Percentiles rank a stretch among this genome's conserved stretches.
Evolutionary conservation across 805 yeast genomes (phyloP).

Genomic region (Candida loeiensis): DNA sequence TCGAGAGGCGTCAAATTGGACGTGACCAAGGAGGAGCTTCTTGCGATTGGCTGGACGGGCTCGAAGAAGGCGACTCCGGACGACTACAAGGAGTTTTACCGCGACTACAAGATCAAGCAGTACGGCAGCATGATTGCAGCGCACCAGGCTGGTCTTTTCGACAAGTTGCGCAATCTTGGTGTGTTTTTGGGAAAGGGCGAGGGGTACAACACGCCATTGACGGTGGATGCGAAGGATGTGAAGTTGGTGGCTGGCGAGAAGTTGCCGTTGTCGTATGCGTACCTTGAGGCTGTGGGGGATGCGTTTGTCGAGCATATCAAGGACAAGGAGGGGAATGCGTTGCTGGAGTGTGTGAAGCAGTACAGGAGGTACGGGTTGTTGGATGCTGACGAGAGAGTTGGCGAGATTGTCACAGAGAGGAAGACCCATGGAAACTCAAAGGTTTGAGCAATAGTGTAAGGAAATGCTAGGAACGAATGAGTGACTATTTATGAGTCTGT

Average conservation of each 20-base stretch:
- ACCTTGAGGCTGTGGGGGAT: constrained; percentile 49
- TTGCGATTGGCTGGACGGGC: constrained; percentile 92
- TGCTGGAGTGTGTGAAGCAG: constrained; percentile 48
- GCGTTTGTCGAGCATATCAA: constrained; percentile 38
- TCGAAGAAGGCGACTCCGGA: constrained; percentile 67
- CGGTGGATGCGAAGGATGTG: constrained; percentile 29
- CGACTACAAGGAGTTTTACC: constrained; percentile 67
- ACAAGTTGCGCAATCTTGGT: constrained; percentile 56
- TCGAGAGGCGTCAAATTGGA: constrained; percentile 26
- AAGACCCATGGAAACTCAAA: constrained; percentile 18
- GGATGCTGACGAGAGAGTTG: constrained; percentile 41
- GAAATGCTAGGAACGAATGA: not conserved
- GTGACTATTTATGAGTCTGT: too few relatives aligned
- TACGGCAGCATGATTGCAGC: constrained; percentile 79
- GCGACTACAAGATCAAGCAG: constrained; percentile 58
- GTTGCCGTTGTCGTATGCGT: constrained; percentile 55
- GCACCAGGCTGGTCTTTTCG: constrained; percentile 66
- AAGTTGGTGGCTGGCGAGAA: constrained; percentile 30
- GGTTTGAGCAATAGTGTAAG: not conserved
- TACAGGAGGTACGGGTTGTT: constrained; percentile 67
- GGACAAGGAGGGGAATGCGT: constrained; percentile 38
- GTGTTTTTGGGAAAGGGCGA: constrained; percentile 68
- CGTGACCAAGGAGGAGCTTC: constrained; percentile 53
- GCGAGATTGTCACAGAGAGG: constrained; percentile 37
- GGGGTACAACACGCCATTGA: constrained; percentile 67